Conservation (phyloP, 2,329 filamentous ascomycete species). For the Aspergillus texensis region DNA sequence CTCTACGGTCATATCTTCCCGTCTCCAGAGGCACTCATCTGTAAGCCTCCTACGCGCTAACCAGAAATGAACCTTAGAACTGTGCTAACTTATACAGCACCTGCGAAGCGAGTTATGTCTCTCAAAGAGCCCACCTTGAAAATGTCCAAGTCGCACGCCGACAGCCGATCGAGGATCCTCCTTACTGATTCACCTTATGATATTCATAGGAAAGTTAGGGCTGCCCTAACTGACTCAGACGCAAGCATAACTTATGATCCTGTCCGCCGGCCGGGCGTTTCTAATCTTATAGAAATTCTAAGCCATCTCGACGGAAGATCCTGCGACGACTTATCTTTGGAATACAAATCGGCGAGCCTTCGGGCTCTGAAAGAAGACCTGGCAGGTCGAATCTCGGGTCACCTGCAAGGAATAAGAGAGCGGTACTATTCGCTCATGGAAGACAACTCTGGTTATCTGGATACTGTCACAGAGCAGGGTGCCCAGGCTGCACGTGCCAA, state of each 20-base stretch:
- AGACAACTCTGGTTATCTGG: constrained; percentile 31
- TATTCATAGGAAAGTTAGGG: constrained; percentile 70
- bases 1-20: constrained; percentile 66
- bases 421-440: constrained; percentile 34
- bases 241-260: constrained; percentile 73
- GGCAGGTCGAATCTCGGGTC: constrained; percentile 46
- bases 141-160: constrained; percentile 88
- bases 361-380: constrained; percentile 66
- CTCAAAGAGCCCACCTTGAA: constrained; percentile 76
- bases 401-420: constrained; percentile 39
- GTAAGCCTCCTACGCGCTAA: constrained; percentile 47
- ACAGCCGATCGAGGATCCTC: constrained; percentile 75
- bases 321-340: constrained; percentile 50
- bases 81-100: constrained; percentile 53
- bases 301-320: constrained; percentile 62
- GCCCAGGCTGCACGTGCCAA: constrained; percentile 34
- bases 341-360: constrained; percentile 52
- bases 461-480: constrained; percentile 34
- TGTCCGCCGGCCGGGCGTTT: constrained; percentile 71
- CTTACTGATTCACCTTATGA: constrained; percentile 70
- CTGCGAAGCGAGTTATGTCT: constrained; percentile 86
- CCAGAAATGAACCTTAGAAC: background rate
- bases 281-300: constrained; percentile 83
- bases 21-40: constrained; percentile 70
- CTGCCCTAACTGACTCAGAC: constrained; percentile 75